Evolutionary conservation across 2,329 filamentous ascomycete species (phyloP), one percentile per base, ranked within the genome.

Genomic region (Dactylonectria estremocensis): DNA sequence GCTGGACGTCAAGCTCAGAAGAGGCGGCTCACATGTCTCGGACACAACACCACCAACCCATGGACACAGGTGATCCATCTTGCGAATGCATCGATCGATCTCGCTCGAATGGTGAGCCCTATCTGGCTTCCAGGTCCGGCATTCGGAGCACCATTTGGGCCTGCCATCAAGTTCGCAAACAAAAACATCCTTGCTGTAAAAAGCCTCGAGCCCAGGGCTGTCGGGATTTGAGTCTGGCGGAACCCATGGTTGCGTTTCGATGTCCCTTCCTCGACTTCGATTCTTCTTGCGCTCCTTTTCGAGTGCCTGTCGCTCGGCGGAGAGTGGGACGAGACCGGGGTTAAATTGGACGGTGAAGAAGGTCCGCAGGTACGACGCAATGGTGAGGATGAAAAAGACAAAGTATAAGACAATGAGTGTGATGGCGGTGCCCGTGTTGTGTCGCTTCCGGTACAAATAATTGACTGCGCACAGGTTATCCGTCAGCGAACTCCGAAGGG

Each of bases 61-160:
- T 0, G 95, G 96, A 77, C 96, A 99, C 76, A 95, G 96, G 77
- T 98, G 95, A 70, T 98, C 95, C 92, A 98, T 96, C 76, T 96
- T 96, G 46, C 88, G 84, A 22, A 97, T 92, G 77, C 95, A 98
- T 49, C 94, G 88, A 56, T 90, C 90, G 13, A 96, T 84, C 77
- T 97, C 93, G 59, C 91, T 91, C 76, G 93, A 97, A 80, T 98
- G 95, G 78, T 97, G 95, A 2, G 92, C 89, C 3, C 95, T 88
- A 76, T 98, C 95, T 0, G 93, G 91, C 80, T 98, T 98, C 90
- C 93, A 97, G 71, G 92, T 93, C 63, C 89, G 89, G 79, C 95
- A 99, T 59, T 89, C 88, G 4, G 91, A 91, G 81, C 95, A 99
- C 90, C 94, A 98, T 35, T 90, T 89, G 0, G 95, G 95, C n/a